These are phyloP conservation scores for Fistulinella cinereoalba DNA, from an alignment of 1,284 basidiomycete genomes.

Conservation along the genomic window DNA sequence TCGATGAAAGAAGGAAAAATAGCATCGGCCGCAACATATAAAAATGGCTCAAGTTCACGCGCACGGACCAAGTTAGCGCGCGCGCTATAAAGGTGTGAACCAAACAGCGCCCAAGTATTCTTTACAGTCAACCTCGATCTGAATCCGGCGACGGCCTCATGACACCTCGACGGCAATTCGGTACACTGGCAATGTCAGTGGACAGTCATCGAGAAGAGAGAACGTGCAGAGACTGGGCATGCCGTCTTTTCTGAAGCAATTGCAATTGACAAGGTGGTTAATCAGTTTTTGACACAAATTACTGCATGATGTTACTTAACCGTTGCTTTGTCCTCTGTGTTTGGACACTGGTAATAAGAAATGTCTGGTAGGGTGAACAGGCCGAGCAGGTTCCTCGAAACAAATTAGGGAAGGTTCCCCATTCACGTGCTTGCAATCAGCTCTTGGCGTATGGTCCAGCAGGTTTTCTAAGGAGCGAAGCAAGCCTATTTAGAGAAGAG, in stretches of 20 bases:
- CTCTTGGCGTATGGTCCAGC: too few relatives aligned
- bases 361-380: background rate
- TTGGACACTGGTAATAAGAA: background rate
- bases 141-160: slow-evolving; percentile 32
- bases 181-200: slow-evolving; percentile 8
- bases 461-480: too few relatives aligned
- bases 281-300: slow-evolving; percentile 63
- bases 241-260: slow-evolving; percentile 48
- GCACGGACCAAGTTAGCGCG: slow-evolving; percentile 53
- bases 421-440: background rate
- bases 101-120: slow-evolving; percentile 23
- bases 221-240: slow-evolving; percentile 66
- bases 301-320: background rate
- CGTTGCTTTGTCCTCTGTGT: background rate
- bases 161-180: slow-evolving; percentile 23
- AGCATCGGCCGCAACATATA: slow-evolving; percentile 16
- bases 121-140: slow-evolving; percentile 62
- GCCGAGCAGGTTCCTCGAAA: background rate
- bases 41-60: slow-evolving; percentile 28
- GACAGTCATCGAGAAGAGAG: slow-evolving; percentile 40
- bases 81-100: slow-evolving; percentile 20
- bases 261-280: slow-evolving; percentile 55
- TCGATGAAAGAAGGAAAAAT: slow-evolving; percentile 37
- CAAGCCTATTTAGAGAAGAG: too few relatives aligned
- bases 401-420: background rate